phyloP scores from a whole-genome alignment of 2,329 filamentous ascomycete species.

The Mycosphaerelloides madeirae region DNA sequence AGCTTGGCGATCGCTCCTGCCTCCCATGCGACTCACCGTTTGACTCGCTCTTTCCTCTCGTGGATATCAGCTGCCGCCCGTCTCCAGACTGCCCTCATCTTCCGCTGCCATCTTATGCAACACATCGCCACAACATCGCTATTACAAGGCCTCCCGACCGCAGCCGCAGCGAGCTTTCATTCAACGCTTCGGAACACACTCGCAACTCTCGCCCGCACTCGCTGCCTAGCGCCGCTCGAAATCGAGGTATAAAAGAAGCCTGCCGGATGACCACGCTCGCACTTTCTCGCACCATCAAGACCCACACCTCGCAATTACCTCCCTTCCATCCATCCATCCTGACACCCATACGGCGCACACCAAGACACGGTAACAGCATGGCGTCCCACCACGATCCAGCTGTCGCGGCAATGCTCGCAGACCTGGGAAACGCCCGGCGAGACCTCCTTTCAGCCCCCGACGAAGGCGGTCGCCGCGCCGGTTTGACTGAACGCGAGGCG shows the following conservation, averaged over 20 bases:
- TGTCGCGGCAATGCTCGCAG: constrained; percentile 21
- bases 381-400: constrained; percentile 3
- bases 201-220: not conserved
- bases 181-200: no score
- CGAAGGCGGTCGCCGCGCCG: not conserved
- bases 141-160: no score
- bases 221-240: not conserved
- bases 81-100: no score
- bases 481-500: not conserved
- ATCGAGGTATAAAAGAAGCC: no score
- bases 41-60: no score
- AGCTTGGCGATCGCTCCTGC: no score
- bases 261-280: not conserved
- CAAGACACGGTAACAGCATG: constrained; percentile 8
- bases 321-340: not conserved
- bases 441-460: constrained; percentile 20
- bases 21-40: no score
- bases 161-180: no score
- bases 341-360: not conserved
- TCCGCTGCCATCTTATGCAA: no score
- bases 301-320: not conserved
- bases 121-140: no score
- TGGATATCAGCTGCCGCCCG: no score
- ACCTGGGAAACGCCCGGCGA: constrained; percentile 20
- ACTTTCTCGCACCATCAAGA: not conserved